Conservation (phyloP, 1,284 basidiomycete species). For the Prillingera fragicola region DNA sequence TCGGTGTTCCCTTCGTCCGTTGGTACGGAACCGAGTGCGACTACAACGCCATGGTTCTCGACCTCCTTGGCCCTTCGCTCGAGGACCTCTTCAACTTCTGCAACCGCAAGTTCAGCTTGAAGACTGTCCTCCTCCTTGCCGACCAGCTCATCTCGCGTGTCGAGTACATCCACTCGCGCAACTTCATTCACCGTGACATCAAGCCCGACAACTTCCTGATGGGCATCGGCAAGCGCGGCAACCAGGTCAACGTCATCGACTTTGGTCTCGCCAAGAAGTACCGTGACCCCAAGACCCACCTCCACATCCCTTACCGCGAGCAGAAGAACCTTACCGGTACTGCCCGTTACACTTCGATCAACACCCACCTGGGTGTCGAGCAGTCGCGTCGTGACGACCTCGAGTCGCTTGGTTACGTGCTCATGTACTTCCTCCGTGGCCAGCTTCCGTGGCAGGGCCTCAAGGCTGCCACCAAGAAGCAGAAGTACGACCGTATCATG, state of each 20-base stretch:
- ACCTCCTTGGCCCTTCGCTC: constrained; percentile 92
- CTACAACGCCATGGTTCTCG: constrained; percentile 99
- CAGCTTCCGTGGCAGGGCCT: constrained; percentile 96
- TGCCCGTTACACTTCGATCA: constrained; percentile 98
- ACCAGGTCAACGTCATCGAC: constrained; percentile 99
- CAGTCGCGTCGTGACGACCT: constrained; percentile 94
- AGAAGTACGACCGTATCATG: constrained; percentile 99
- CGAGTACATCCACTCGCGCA: constrained; percentile 98
- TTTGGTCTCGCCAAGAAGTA: constrained; percentile 99
- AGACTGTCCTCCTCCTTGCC: constrained; percentile 86
- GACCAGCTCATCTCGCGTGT: constrained; percentile 98
- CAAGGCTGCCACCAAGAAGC: constrained; percentile 98
- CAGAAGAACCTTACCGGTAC: constrained; percentile 99
- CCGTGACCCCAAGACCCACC: constrained; percentile 97
- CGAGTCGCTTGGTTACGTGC: constrained; percentile 90
- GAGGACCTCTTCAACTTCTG: constrained; percentile 99
- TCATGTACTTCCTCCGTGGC: constrained; percentile 96
- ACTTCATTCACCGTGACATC: constrained; percentile 99
- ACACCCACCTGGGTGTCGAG: constrained; percentile 96
- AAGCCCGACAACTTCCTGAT: constrained; percentile 99
- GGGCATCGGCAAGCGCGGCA: constrained; percentile 96
- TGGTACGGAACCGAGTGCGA: constrained; percentile 99
- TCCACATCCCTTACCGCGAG: constrained; percentile 99
- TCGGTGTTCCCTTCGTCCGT: constrained; percentile 94
- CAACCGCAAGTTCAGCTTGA: constrained; percentile 95